Evolutionary conservation across 2,329 filamentous ascomycete species (phyloP), one percentile per base, ranked within the genome.

Genomic region (Rasamsonia emersonii): DNA sequence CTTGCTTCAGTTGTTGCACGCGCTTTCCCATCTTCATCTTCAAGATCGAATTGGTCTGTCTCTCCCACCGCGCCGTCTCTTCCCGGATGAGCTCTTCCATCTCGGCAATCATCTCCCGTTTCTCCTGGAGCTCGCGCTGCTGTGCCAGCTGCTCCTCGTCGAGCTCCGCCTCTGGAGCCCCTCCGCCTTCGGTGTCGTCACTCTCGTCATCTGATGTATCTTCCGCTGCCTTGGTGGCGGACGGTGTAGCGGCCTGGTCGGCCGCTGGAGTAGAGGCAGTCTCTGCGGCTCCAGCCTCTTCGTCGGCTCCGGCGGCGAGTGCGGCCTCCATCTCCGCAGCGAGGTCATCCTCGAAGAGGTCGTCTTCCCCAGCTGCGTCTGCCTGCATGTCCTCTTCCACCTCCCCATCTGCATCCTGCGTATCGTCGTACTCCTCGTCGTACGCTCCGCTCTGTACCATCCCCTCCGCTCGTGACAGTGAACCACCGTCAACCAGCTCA

Each of bases 401-500:
- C 40, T 70, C 67, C 17, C 57, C 64, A 32, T 68, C 64, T 4
- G 67, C 65, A 42, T 70, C 67, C 18, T 67, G 65, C 30, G 68
- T 63, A 14, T 64, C 61, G 15, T 63, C 63, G 28, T 65, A 62
- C 11, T 56, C 52, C 1, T 70, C 71, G 9, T 73, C 68, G 8
- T 55, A 61, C 7, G 62, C 56, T 18, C 64, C 61, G 9, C 47
- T 77, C 65, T 56, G 51, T 6, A 54, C 49, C 16, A 54, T 48
- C 13, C 55, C 54, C 30, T 59, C 54, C 4, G 57, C 57, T 13
- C 52, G 73, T 56, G 51, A 57, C n/a, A 66, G 50, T 14, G 62
- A 55, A n/a, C 62, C 50, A 19, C 55, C 56, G 38, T 82, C 75
- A 30, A 82, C 63, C 47, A 82, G 66, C 49, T 86, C 77, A 46